A percentile compares a stretch with the other conserved stretches of the same genome.
phyloP scores from a whole-genome alignment of 2,329 filamentous ascomycete species.

The Aspergillus melleus region DNA sequence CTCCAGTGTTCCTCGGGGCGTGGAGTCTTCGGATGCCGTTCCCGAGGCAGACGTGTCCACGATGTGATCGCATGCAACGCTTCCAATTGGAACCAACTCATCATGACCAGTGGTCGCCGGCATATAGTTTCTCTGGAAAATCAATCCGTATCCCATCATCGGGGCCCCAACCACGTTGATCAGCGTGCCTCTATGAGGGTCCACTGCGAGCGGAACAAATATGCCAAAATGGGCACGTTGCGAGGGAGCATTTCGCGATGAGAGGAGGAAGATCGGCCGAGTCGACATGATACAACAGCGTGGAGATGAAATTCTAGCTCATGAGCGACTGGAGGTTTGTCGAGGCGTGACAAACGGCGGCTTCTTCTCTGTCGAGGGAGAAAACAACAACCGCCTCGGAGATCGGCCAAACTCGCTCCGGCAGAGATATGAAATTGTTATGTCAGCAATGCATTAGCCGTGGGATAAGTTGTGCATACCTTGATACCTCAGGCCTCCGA shows the following conservation, averaged over 20 bases:
- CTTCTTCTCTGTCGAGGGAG: too few relatives aligned
- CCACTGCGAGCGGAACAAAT: slow-evolving; percentile 25
- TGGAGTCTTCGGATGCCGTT: slow-evolving; percentile 15
- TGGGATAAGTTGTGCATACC: too few relatives aligned
- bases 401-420: too few relatives aligned
- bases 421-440: too few relatives aligned
- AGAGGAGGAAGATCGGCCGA: slow-evolving; percentile 25
- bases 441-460: too few relatives aligned
- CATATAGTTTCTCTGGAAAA: slow-evolving; percentile 32
- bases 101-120: slow-evolving; percentile 13
- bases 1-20: slow-evolving; percentile 27
- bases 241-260: slow-evolving; percentile 21
- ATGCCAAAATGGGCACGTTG: slow-evolving; percentile 34
- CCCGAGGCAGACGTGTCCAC: slow-evolving; percentile 12
- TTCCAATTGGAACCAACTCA: slow-evolving; percentile 20
- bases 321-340: too few relatives aligned
- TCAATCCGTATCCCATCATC: slow-evolving; percentile 31
- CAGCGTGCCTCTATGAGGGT: slow-evolving; percentile 23
- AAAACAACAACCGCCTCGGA: too few relatives aligned
- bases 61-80: slow-evolving; percentile 23
- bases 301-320: too few relatives aligned
- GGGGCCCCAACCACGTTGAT: slow-evolving; percentile 35
- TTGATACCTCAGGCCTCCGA: too few relatives aligned
- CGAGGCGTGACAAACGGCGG: too few relatives aligned
- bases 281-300: slow-evolving; percentile 15